These are phyloP conservation scores for Hortiboletus flavorubellus DNA, from an alignment of 768 basidiomycete species.

Conservation along the genomic window DNA sequence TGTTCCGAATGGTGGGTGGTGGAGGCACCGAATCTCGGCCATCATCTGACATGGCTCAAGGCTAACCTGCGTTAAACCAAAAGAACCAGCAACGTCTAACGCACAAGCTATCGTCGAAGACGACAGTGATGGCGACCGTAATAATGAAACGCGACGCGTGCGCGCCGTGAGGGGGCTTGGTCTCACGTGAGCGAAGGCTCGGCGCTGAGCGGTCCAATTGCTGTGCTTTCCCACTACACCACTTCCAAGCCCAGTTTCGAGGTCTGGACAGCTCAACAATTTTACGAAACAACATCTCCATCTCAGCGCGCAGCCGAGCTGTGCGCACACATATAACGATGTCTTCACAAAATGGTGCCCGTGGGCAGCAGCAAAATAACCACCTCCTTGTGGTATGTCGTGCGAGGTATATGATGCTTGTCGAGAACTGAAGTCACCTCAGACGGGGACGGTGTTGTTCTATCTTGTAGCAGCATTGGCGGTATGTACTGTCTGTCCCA, in stretches of 20 bases:
- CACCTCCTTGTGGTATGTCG: constrained; percentile 32
- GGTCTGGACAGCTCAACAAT: neutral
- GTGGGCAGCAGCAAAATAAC: constrained; percentile 30
- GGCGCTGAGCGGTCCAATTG: neutral
- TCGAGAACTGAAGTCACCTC: constrained; percentile 8
- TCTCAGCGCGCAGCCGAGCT: neutral
- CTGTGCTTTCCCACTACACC: constrained; percentile 9
- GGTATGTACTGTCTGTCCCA: constrained; percentile 45
- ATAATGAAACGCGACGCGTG: constrained; percentile 12
- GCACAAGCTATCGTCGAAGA: neutral
- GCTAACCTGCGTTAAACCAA: neutral
- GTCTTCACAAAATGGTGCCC: constrained; percentile 27
- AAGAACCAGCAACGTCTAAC: neutral
- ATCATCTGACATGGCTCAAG: constrained; percentile 26
- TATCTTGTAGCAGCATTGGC: constrained; percentile 87
- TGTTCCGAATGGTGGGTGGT: constrained; percentile 35
- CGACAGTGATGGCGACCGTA: neutral
- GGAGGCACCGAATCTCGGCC: constrained; percentile 29
- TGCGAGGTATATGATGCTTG: neutral
- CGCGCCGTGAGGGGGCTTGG: too few relatives aligned
- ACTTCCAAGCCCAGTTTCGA: neutral
- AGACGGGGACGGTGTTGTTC: constrained; percentile 78
- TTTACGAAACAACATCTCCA: neutral
- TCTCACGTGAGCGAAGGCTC: constrained; percentile 19
- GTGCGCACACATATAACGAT: constrained; percentile 7